Evolutionary conservation across 441 rosid genomes (phyloP).

Genomic region (Cnidoscolus chayamansa): DNA sequence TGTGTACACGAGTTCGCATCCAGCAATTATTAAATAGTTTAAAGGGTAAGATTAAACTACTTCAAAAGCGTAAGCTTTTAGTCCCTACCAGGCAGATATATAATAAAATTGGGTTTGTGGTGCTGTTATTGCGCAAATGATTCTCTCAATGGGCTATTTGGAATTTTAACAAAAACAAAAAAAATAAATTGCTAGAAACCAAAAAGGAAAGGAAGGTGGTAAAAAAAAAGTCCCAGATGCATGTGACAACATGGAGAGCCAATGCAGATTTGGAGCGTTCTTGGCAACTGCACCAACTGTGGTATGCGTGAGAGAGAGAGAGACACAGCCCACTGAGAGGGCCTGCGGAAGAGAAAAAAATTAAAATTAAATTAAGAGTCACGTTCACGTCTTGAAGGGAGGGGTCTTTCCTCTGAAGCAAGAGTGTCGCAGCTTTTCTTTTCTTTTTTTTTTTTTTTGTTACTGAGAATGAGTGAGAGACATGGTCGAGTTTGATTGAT

Average conservation of each 20-base stretch:
- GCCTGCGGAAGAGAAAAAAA: no score
- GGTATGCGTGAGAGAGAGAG: neutral
- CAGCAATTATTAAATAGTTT: no score
- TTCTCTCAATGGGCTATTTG: neutral
- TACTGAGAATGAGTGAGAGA: no score
- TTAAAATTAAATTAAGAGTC: constrained; percentile 19
- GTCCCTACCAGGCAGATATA: neutral
- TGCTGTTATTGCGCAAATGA: neutral
- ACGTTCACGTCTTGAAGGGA: constrained; percentile 13
- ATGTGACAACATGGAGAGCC: neutral
- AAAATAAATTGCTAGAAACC: neutral
- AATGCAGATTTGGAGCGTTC: no score
- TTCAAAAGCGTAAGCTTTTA: neutral
- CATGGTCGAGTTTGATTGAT: no score
- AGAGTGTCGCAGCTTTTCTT: neutral
- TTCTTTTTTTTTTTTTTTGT: no score
- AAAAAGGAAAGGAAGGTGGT: neutral
- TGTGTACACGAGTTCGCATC: no score
- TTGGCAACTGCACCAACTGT: neutral
- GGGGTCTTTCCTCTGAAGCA: neutral
- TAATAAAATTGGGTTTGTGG: no score
- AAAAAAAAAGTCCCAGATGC: neutral
- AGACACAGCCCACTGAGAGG: no score
- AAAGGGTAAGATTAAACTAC: no score
- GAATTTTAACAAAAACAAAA: neutral